Evolutionary conservation across 2,329 filamentous ascomycete genomes (phyloP).

Genomic region (Hypoxylon rubiginosum): DNA sequence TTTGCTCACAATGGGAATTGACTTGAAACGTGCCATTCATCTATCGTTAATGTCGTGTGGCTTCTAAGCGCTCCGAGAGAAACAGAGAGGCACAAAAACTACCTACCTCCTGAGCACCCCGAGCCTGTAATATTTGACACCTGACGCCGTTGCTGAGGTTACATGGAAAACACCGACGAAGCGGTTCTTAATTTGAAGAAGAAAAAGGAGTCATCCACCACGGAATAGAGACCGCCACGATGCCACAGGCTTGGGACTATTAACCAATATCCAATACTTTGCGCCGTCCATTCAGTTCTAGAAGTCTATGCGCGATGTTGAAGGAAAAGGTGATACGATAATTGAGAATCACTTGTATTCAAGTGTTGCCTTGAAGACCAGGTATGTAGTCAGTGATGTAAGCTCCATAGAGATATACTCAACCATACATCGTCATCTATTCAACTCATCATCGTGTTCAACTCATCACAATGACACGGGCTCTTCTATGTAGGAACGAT

Average conservation of each 20-base stretch:
- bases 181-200: not conserved
- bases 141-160: conserved; percentile 5
- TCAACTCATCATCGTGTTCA: not conserved
- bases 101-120: conserved; percentile 10
- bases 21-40: conserved; percentile 34
- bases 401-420: not conserved
- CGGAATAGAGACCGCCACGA: not conserved
- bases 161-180: not conserved
- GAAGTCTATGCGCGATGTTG: not conserved
- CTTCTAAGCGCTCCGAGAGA: conserved; percentile 10
- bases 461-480: not conserved
- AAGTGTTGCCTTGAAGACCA: no score
- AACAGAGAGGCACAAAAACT: conserved; percentile 21
- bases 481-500: not conserved
- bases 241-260: not conserved
- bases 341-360: not conserved
- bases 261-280: not conserved
- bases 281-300: not conserved
- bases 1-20: conserved; percentile 26
- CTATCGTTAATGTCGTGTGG: conserved; percentile 24
- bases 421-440: not conserved
- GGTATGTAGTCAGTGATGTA: not conserved
- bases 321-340: not conserved
- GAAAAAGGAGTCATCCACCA: conserved; percentile 1
- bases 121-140: conserved; percentile 9